phyloP scores from a whole-genome alignment of 805 yeast genomes.

The Saccharomycopsis schoenii region DNA sequence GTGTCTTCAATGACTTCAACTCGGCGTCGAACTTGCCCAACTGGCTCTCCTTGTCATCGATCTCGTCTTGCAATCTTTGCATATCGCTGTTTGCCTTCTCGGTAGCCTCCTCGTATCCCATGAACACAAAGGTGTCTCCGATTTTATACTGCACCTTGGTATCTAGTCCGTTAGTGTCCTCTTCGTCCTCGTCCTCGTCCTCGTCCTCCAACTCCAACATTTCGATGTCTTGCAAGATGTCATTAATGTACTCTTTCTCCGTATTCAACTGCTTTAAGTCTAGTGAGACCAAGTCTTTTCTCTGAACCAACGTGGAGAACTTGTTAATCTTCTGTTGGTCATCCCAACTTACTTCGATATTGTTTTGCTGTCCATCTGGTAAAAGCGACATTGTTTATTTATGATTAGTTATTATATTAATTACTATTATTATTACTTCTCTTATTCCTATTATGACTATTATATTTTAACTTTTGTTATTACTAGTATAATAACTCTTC shows the following conservation, averaged over 20 bases:
- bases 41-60: conserved; percentile 36
- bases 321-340: conserved; percentile 87
- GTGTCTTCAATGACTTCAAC: conserved; percentile 53
- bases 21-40: conserved; percentile 44
- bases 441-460: not conserved
- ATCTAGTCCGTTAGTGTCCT: conserved; percentile 2
- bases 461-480: too few species aligned
- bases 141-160: conserved; percentile 48
- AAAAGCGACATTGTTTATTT: conserved; percentile 21
- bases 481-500: too few species aligned
- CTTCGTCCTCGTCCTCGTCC: conserved; percentile 24
- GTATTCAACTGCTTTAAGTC: conserved; percentile 40
- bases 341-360: conserved; percentile 59
- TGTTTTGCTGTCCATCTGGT: conserved; percentile 47
- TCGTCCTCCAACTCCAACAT: conserved; percentile 46
- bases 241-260: conserved; percentile 85
- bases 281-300: conserved; percentile 48
- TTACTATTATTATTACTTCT: not conserved
- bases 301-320: conserved; percentile 72
- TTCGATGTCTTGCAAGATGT: conserved; percentile 76
- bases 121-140: conserved; percentile 70
- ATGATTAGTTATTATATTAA: not conserved
- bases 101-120: conserved; percentile 58
- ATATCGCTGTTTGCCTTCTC: conserved; percentile 57
- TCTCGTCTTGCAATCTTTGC: conserved; percentile 39